Evolutionary conservation across 805 yeast species (phyloP).

Genomic region (Cyberlindnera misumaiensis): DNA sequence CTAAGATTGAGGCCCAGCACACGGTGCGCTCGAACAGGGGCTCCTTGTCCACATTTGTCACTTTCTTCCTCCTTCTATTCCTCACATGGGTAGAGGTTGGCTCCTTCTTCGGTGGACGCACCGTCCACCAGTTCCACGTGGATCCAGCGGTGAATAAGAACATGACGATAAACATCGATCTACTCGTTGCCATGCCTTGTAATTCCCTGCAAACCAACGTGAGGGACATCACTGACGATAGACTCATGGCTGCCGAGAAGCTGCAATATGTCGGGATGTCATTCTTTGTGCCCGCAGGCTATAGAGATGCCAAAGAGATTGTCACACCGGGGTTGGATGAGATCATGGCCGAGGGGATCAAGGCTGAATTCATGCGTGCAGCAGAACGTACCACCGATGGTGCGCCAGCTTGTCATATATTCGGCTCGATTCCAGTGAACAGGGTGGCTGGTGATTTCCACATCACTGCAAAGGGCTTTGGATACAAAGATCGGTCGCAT

Average conservation of each 20-base stretch:
- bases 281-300: conserved; percentile 48
- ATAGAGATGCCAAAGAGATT: conserved; percentile 37
- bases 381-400: conserved; percentile 32
- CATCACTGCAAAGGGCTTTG: conserved; percentile 71
- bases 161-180: conserved; percentile 68
- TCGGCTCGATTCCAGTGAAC: conserved; percentile 77
- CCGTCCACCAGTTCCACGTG: conserved; percentile 72
- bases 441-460: conserved; percentile 82
- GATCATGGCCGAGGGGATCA: conserved; percentile 56
- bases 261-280: conserved; percentile 61
- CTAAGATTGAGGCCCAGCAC: conserved; percentile 65
- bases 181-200: conserved; percentile 83
- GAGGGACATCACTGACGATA: conserved; percentile 70
- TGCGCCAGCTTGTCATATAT: conserved; percentile 77
- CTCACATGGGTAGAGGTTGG: conserved; percentile 83
- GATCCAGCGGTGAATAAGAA: conserved; percentile 52
- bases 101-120: conserved; percentile 72
- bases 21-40: conserved; percentile 72
- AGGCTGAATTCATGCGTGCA: conserved; percentile 52
- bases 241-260: conserved; percentile 69
- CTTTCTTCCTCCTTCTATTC: conserved; percentile 55
- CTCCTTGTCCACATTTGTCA: conserved; percentile 61
- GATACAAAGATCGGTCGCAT: conserved; percentile 40
- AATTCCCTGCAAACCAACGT: conserved; percentile 66
- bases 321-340: conserved; percentile 59